These are phyloP conservation scores for Cicer bijugum DNA, from an alignment of 306 rosid species.

Conservation along the genomic window DNA sequence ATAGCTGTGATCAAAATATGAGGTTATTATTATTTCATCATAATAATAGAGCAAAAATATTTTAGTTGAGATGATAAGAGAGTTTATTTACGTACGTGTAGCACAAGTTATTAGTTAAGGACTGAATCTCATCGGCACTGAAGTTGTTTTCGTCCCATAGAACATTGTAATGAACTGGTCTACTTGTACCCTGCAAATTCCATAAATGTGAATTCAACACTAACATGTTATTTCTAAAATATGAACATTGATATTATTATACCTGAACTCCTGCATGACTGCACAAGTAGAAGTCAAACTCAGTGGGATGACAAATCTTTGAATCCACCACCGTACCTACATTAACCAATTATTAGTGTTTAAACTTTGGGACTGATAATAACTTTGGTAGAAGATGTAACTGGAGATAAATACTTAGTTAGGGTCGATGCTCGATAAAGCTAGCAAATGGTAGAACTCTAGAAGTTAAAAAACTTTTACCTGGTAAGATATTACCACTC, in stretches of 20 bases:
- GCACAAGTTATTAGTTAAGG: conserved; percentile 80
- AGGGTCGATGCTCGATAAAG: background rate
- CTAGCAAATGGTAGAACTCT: background rate
- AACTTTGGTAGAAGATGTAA: too few relatives aligned
- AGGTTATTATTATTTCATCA: conserved; percentile 40
- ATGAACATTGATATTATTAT: conserved; percentile 17
- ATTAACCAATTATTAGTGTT: conserved; percentile 32
- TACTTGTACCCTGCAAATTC: conserved; percentile 61
- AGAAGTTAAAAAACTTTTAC: conserved; percentile 41
- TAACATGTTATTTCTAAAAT: background rate
- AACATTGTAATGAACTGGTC: conserved; percentile 77
- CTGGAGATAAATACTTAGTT: too few relatives aligned
- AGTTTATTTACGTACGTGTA: conserved; percentile 58
- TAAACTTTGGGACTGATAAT: background rate
- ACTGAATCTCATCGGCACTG: conserved; percentile 74
- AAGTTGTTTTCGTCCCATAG: conserved; percentile 85
- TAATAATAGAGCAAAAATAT: background rate
- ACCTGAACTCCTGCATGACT: conserved; percentile 93
- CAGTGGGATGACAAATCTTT: conserved; percentile 84
- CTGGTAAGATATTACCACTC: conserved; percentile 82
- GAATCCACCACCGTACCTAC: conserved; percentile 86
- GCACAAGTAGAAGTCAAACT: conserved; percentile 80
- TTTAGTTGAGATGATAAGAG: conserved; percentile 11
- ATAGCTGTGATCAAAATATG: conserved; percentile 51
- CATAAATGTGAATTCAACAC: conserved; percentile 8